Evolutionary conservation across 371 early-diverging fungal genomes (phyloP).

Genomic region (Smittium mucronatum): DNA sequence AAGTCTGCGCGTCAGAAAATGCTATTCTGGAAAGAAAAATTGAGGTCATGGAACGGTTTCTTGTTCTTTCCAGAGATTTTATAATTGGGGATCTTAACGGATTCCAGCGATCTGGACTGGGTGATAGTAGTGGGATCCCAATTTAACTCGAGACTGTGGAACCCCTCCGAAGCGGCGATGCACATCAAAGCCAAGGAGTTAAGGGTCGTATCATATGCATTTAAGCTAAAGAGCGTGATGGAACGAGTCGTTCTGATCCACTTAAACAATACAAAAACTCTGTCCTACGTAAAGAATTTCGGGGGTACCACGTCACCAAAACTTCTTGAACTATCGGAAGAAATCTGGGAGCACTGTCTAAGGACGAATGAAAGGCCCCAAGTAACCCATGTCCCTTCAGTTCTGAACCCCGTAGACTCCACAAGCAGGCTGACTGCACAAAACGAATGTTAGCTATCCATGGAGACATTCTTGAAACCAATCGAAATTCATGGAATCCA

Average conservation of each 20-base stretch:
- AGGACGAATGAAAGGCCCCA: background rate
- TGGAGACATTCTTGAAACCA: background rate
- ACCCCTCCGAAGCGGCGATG: background rate
- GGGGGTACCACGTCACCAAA: background rate
- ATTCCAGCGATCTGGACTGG: conserved; percentile 3
- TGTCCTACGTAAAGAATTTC: background rate
- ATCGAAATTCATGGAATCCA: background rate
- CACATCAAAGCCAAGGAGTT: background rate
- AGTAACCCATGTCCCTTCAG: background rate
- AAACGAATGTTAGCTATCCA: background rate
- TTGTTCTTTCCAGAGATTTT: background rate
- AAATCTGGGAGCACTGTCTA: background rate
- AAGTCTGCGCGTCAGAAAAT: conserved; percentile 1
- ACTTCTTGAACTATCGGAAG: background rate
- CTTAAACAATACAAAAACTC: background rate
- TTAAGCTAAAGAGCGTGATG: background rate
- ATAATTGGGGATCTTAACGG: background rate
- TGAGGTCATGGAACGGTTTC: background rate
- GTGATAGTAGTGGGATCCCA: background rate
- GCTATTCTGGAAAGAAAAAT: background rate
- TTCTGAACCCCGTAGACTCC: background rate
- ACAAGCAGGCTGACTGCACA: background rate
- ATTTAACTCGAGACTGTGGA: background rate
- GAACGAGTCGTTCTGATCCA: background rate
- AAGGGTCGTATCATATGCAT: background rate